Evolutionary conservation across 148 eudicot species (phyloP), one percentile per base, ranked within the genome.

Genomic region (Chenopodium formosanum): DNA sequence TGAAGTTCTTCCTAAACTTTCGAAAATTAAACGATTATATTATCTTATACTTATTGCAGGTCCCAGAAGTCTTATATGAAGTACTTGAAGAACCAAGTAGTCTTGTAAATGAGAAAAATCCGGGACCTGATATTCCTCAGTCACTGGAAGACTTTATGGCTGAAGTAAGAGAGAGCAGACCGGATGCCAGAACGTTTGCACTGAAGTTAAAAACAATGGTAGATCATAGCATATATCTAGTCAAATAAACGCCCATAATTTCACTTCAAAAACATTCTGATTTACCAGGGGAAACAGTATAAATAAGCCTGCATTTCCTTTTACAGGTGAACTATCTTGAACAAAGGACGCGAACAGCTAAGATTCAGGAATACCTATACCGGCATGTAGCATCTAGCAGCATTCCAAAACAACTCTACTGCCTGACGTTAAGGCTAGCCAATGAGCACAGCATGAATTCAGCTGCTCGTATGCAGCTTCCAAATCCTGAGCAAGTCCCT

Each of bases 371-470:
- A 82, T 96, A 89, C 80, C 84, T 95, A 20, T 95, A 95, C 81
- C 88, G 99, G 73, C 99, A 93, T 48, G 95, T 95, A 82, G 99
- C 99, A 31, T 95, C 99, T 8, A 95, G 94, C 84, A 91, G 99
- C 92, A 93, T 94, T 53, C 98, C 98, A 0, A 94, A 92, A 82
- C 98, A 91, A 68, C 94, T 92, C 25, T 91, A 94, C 69, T 94
- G 98, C 82, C 92, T 95, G 8, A 82, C 93, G 53, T 84, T 95
- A n/a, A 84, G 80, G 65, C 91, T 95, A 82, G 97, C 97, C 31
- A 90, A 92, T 47, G 99, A 95, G 87, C 97, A 95, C 86, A 87
- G 94, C 11, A 88, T 81, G 52, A 95, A 95, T 31, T 87, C 97
- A 74, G 89, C 89, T 11, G 99, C 99, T 2, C 93, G 99, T 48